Evolutionary conservation across 768 basidiomycete species (phyloP), one percentile per base, ranked within the genome.

Genomic region (Pleurotus pulmonarius): DNA sequence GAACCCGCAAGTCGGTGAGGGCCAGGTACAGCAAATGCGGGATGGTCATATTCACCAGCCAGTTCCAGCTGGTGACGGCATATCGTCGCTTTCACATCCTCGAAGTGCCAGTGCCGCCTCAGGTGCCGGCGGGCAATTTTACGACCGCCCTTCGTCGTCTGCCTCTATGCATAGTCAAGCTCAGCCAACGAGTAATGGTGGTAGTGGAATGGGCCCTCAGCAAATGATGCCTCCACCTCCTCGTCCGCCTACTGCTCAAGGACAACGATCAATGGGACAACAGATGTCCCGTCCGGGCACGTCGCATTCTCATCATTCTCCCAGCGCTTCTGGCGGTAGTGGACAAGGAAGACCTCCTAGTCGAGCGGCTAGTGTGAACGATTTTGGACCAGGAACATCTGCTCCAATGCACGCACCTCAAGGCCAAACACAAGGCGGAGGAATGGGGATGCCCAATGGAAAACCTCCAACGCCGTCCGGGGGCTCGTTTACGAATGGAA

Each of bases 301-400:
- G 0, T 62, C 68, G 4, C 62, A 67, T 25, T 65, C 70, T 1
- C 70, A 69, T 57, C 65, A 68, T 25, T 68, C 70, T 3, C 69
- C 69, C 8, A 66, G 64, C 7, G 67, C 68, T 43, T 66, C 67
- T 0, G 62, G 61, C n/a, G 56, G 63, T 24, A 40, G n/a, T 11
- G 29, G 29, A 34, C 29, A 34, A 34, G 29, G 29, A 12, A n/a
- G 51, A 53, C 51, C 51, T 20, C 51, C 51, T 8, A 53, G 51
- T 24, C 37, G 49, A 18, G 22, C 45, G 29, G 18, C 57, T n/a
- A 52, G 52, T 11, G 54, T 54, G 16, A 45, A 40, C 40, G 49
- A 44, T 34, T 29, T 45, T 24, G 49, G 49, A n/a, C 20, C 40
- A 37, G 47, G 8, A 13, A 39, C 46, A 25, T 34, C 25, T 22